A percentile compares a stretch with the other conserved stretches of the same genome.
phyloP scores from a whole-genome alignment of 1,284 basidiomycete genomes.

The Thecaphora frezii region DNA sequence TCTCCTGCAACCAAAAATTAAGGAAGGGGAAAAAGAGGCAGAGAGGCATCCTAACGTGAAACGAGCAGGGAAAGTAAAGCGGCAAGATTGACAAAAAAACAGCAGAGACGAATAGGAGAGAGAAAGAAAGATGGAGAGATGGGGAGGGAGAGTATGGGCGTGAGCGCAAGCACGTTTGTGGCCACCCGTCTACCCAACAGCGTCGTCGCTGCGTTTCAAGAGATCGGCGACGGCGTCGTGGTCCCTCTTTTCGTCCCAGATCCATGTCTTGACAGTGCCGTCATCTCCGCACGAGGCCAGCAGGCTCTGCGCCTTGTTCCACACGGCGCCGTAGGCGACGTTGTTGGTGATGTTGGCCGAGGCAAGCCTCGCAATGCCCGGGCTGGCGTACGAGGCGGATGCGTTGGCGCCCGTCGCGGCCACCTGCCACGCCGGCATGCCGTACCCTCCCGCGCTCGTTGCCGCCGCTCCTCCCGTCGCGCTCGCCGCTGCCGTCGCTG shows the following conservation, averaged over 20 bases:
- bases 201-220: slow-evolving; percentile 12
- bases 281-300: slow-evolving; percentile 62
- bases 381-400: background rate
- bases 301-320: slow-evolving; percentile 59
- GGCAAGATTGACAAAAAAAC: no score
- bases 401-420: no score
- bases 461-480: no score
- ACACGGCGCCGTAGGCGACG: slow-evolving; percentile 61
- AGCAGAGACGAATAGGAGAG: no score
- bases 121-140: no score
- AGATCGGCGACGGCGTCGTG: slow-evolving; percentile 20
- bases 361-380: slow-evolving; percentile 11
- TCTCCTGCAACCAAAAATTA: no score
- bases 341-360: slow-evolving; percentile 34
- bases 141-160: no score
- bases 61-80: no score
- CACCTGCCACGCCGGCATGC: background rate
- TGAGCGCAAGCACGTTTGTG: no score
- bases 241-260: slow-evolving; percentile 42
- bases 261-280: slow-evolving; percentile 62
- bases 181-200: slow-evolving; percentile 6
- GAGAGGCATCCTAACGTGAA: no score
- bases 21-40: no score
- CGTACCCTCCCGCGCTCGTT: background rate
- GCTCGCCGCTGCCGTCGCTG: no score